These are phyloP conservation scores for Aspergillus sp. DNA, from an alignment of 2,329 filamentous ascomycete genomes.

Conservation along the genomic window DNA sequence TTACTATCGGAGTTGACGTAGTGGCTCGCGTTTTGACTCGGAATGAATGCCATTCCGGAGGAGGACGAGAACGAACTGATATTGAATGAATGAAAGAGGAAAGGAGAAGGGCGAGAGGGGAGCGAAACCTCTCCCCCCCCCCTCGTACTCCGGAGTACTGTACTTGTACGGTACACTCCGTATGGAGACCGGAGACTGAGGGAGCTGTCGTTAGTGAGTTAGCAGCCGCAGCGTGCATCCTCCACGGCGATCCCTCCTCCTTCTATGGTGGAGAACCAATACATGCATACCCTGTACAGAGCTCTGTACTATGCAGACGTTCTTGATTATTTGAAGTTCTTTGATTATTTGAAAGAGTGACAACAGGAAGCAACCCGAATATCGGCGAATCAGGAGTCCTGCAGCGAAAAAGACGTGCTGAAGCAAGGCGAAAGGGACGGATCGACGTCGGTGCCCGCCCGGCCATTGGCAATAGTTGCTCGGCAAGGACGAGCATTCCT, in stretches of 20 bases:
- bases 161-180: not conserved
- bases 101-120: not conserved
- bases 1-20: conserved; percentile 9
- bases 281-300: not conserved
- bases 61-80: not conserved
- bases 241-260: not conserved
- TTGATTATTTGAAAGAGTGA: not conserved
- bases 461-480: conserved; percentile 32
- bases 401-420: not conserved
- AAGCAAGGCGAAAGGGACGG: conserved; percentile 25
- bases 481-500: conserved; percentile 18
- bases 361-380: not conserved
- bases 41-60: conserved; percentile 12
- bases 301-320: not conserved
- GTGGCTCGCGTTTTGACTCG: conserved; percentile 24
- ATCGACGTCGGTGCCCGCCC: conserved; percentile 29
- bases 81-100: not conserved
- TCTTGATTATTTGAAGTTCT: not conserved
- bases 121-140: not conserved
- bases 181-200: not conserved
- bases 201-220: too few relatives aligned
- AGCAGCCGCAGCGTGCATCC: not conserved
- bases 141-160: not conserved
- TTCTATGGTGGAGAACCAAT: conserved; percentile 2
- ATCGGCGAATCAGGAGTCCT: conserved; percentile 19